phyloP scores from a whole-genome alignment of 2,329 filamentous ascomycete species.

The Neofusicoccum parvum region DNA sequence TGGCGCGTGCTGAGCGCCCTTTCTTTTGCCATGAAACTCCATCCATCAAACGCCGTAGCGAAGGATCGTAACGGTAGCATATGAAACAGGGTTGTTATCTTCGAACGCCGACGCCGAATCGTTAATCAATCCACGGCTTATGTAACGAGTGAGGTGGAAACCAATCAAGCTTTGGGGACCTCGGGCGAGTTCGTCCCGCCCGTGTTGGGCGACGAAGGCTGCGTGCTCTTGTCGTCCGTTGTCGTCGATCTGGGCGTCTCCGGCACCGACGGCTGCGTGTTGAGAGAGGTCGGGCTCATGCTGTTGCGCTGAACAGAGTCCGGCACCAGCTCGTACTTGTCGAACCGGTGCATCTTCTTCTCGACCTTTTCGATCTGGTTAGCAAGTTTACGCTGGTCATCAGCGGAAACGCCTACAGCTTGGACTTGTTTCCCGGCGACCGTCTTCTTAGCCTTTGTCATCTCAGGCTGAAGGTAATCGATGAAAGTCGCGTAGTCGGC shows the following conservation, averaged over 20 bases:
- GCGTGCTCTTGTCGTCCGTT: slow-evolving; percentile 19
- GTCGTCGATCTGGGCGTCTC: slow-evolving; percentile 17
- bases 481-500: slow-evolving; percentile 47
- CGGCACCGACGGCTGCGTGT: slow-evolving; percentile 16
- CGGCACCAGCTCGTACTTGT: slow-evolving; percentile 32
- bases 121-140: slow-evolving; percentile 1
- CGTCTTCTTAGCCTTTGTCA: slow-evolving; percentile 47
- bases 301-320: slow-evolving; percentile 30
- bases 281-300: slow-evolving; percentile 15
- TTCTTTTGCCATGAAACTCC: slow-evolving; percentile 20
- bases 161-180: not conserved
- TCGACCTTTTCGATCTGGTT: slow-evolving; percentile 39
- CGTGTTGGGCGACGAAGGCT: slow-evolving; percentile 11
- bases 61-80: slow-evolving; percentile 15
- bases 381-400: slow-evolving; percentile 20
- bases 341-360: slow-evolving; percentile 52
- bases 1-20: slow-evolving; percentile 3
- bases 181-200: slow-evolving; percentile 7
- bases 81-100: slow-evolving; percentile 20
- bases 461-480: slow-evolving; percentile 46
- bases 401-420: slow-evolving; percentile 34
- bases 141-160: not conserved
- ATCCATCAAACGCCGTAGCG: slow-evolving; percentile 21
- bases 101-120: slow-evolving; percentile 18
- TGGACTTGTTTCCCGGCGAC: slow-evolving; percentile 48